Base-by-base conservation (phyloP, 2,329 filamentous ascomycete genomes). In the Coleophoma crateriformis region DNA sequence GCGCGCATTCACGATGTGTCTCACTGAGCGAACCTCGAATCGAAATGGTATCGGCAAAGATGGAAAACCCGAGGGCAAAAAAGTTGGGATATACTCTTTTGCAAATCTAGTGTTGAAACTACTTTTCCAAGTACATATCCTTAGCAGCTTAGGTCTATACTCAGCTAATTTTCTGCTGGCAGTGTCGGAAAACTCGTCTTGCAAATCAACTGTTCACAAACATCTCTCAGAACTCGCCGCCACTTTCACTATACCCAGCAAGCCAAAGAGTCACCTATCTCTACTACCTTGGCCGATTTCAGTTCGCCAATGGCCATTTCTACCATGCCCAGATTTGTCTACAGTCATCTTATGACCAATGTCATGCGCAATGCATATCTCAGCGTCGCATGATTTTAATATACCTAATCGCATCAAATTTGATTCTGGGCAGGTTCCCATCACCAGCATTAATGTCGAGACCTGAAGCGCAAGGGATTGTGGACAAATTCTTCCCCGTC, bases 271-370 rank as follows among this genome's bases (percentile, higher is more conserved):
- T 96, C 46, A 95, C 90, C 3, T 97, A 91, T 60, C 83, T 97
- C 13, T 96, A 96, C 71, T 96, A 96, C 64, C 84, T 97, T 6
- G 92, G 92, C 15, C 85, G 90, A 51, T 96, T 92, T 69, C 83
- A 91, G 62, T 90, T 95, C 65, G 83, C 88, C 55, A 91, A 89
- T 66, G 87, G 84, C 57, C 85, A 95, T 64, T 96, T 90, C 67
- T 82, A 81, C 54, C 84, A 87, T 22, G 90, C 91, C 0, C 81
- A 85, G 47, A 73, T 82, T 45, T 89, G 86, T 34, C 73, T 96
- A 7, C 81, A 95, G 61, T 77, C 84, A 22, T 89, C 92, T 3
- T 96, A 95, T 67, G 71, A 84, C 46, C 85, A 95, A 67, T 88
- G 88, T 56, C 79, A 82, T 54, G 72, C 84, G 42, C 83, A 92